Conservation (phyloP, 2,329 filamentous ascomycete species). For the Colletotrichum sublineola region DNA sequence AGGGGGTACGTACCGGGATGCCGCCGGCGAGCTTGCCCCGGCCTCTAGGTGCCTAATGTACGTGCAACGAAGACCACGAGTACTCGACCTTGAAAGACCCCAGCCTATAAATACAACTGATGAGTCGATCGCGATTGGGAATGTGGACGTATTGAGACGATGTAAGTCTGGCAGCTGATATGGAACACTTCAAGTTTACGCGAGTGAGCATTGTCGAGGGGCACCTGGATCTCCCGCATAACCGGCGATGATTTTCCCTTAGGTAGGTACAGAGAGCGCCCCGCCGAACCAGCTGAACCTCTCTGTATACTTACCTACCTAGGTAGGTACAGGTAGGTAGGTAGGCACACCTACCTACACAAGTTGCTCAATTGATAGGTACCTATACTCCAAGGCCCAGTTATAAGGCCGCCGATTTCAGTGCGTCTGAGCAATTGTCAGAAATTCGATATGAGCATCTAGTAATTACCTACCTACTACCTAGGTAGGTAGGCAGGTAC, state of each 20-base stretch:
- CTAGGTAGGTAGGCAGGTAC: neutral
- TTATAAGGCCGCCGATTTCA: neutral
- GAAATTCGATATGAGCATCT: neutral
- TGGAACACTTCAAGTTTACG: neutral
- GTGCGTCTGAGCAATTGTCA: neutral
- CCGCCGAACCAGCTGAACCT: neutral
- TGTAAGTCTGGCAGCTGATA: neutral
- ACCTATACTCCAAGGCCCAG: neutral
- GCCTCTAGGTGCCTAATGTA: neutral
- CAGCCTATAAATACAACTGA: neutral
- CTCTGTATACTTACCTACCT: neutral
- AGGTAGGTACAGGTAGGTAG: neutral
- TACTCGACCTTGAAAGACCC: neutral
- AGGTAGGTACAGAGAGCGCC: neutral
- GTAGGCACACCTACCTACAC: neutral
- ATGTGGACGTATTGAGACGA: neutral
- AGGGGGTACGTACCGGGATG: constrained; percentile 26
- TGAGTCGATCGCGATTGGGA: neutral
- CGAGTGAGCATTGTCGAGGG: neutral
- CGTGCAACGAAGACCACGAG: neutral
- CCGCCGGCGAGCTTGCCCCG: constrained; percentile 11
- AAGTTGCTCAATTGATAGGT: neutral
- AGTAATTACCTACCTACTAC: neutral
- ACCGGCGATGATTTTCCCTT: neutral
- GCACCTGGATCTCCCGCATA: neutral